Evolutionary conservation across 768 basidiomycete species (phyloP), one percentile per base, ranked within the genome.

Genomic region (Trametes villosa): DNA sequence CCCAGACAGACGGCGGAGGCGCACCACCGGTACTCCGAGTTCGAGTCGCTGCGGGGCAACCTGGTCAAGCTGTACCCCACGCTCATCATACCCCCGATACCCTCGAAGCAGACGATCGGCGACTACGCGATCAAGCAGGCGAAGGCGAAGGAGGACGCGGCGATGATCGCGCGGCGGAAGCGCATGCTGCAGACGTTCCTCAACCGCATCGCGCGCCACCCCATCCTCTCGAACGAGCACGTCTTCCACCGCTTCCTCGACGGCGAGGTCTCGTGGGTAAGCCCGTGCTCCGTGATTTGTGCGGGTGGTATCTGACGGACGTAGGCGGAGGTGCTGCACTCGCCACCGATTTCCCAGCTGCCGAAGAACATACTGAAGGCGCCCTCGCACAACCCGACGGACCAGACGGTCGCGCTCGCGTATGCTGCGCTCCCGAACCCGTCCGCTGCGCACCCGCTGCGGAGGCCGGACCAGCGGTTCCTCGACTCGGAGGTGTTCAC

Each of bases 41-140:
- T 99, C 74, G 94, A 98, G 76, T 94, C 94, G 24, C 79, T 99
- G 40, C 87, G 97, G 52, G 81, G 83, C 53, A 90, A 83, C 62
- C 84, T 99, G 48, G 81, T 86, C 51, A 94, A 87, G 69, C 81
- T 99, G 45, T 97, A 99, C 72, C 97, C 97, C 0, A 97, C 96
- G 9, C 78, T 96, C 67, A 98, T 99, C 69, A 89, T 99, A 61
- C 96, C 97, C 2, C 97, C 97, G 42, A 97, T 99, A 53, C 97
- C 97, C 3, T 95, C 92, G 1, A 98, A 99, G 76, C 94, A 98
- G 76, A 90, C 91, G 1, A 81, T 99, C 38, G 86, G 93, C 9
- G 97, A 98, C 68, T 99, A 99, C 79, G 97, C 97, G 2, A 89
- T 95, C 62, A 98, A 98, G 75, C 95, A 95, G 70, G 88, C 84